Evolutionary conservation across 352 stramenopile genomes (phyloP), one percentile per base, ranked within the genome.

Genomic region (Pythium coloratum): DNA sequence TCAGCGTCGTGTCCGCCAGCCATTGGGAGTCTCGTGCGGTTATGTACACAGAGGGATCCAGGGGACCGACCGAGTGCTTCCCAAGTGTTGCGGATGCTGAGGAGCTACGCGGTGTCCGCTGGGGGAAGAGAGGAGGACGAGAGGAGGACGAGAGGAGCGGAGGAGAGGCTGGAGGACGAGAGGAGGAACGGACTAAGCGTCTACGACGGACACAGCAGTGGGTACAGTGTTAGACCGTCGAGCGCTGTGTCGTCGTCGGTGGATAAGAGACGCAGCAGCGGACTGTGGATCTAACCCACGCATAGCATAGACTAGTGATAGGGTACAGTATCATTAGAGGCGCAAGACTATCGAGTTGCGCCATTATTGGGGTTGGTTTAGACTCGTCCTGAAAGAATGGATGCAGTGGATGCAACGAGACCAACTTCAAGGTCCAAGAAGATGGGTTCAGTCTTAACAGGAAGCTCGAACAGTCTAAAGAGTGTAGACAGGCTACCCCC

Each of bases 41-140:
- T 55, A 28, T 88, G 80, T 56, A 46, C 84, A 14, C 51, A 65
- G 34, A 56, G 75, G 12, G 59, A 82, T 3, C 62, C 67, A 2
- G 32, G 59, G 0, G 38, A 68, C 20, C 67, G 79, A 24, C 71
- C 73, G 26, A 60, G 68, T 0, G 73, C 75, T 0, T 16, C 57
- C 1, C 33, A 71, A n/a, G 56, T 82, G 24, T 71, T 70, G 14
- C 73, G 74, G 34, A 64, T 71, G 47, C 50, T 86, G 47, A 10
- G 55, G 34, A 28, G n/a, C 6, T 54, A 14, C 13, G 56, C 56
- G 24, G 56, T 24, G 26, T 28, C 16, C 28, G 40, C 36, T 24
- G 30, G n/a, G 20, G 24, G 56, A 24, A 20, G 9, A 5, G 16
- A 13, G 34, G 40, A 54, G 24, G 34, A 32, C 24, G 55, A 24